Base-by-base conservation (phyloP, 1,284 basidiomycete species). In the Trametes sp. region DNA sequence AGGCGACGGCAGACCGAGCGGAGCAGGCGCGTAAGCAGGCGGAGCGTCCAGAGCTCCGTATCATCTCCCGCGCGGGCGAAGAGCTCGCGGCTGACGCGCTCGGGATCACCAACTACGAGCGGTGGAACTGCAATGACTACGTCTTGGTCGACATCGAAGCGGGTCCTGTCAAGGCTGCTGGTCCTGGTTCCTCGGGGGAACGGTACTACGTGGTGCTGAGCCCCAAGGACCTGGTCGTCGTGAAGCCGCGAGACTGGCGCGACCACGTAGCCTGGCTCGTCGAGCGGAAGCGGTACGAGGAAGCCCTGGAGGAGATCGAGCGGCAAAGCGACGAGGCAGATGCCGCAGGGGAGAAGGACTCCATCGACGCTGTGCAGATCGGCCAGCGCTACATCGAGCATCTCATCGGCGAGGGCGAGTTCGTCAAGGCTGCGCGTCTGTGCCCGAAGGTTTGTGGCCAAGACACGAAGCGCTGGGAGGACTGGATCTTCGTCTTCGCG, bases 191-290 rank as follows among this genome's bases (percentile, higher is more conserved):
- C 11, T 69, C 66, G 2, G 65, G 78, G 72, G 73, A 83, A 41
- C 71, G 76, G 42, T 82, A 81, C 42, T 94, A 96, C 72, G 87
- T 96, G 38, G 92, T 98, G 24, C 77, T 94, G 65, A 94, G 92
- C 65, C 98, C 97, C 1, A 83, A 87, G 68, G 95, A 96, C 70
- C 78, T 98, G 31, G 89, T 98, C 38, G 78, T 96, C 2, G 96
- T 95, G 4, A 86, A 88, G 66, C 90, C 93, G 24, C 83, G 98
- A 59, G 96, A 98, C 78, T 85, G 87, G 72, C 86, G 87, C 69
- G 98, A 99, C 75, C 96, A 98, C 73, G 87, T 99, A 50, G 83
- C 87, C 13, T 99, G 97, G 97, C 81, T 99, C 19, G 89, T 98
- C 19, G 94, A 98, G 72, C 84, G 88, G 65, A 83, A 87, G 73